Conservation (phyloP, 768 basidiomycete species). For the Tulasnella sp. region DNA sequence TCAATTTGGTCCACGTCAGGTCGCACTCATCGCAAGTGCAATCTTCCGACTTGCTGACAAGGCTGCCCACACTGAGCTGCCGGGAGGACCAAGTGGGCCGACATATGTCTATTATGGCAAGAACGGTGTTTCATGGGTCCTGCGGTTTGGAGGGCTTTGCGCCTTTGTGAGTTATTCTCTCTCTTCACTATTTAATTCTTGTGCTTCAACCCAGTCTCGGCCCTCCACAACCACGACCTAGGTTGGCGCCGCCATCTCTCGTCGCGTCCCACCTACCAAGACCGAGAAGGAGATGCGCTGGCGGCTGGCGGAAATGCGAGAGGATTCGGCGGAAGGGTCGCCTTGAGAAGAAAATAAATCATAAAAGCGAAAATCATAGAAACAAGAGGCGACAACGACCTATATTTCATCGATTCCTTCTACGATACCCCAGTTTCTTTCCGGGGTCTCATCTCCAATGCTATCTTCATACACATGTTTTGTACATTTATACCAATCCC, state of each 20-base stretch:
- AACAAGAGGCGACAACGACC: too few relatives aligned
- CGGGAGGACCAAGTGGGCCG: slow-evolving; percentile 28
- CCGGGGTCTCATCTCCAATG: too few relatives aligned
- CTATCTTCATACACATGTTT: too few relatives aligned
- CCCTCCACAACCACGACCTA: slow-evolving; percentile 19
- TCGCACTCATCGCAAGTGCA: slow-evolving; percentile 71
- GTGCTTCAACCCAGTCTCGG: neutral
- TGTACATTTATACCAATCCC: too few relatives aligned
- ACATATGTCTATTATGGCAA: slow-evolving; percentile 58
- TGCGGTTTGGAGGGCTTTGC: slow-evolving; percentile 84
- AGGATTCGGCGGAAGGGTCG: slow-evolving; percentile 36
- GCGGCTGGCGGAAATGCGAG: slow-evolving; percentile 66
- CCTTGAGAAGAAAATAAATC: too few relatives aligned
- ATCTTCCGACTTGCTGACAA: slow-evolving; percentile 80
- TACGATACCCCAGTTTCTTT: too few relatives aligned
- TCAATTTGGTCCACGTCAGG: slow-evolving; percentile 32
- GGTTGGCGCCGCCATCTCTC: slow-evolving; percentile 64
- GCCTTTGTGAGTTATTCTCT: slow-evolving; percentile 39
- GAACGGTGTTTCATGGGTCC: slow-evolving; percentile 86
- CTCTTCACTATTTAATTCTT: slow-evolving; percentile 2
- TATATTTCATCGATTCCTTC: too few relatives aligned
- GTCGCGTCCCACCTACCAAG: slow-evolving; percentile 76
- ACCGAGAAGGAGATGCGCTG: slow-evolving; percentile 86
- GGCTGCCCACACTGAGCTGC: slow-evolving; percentile 30
- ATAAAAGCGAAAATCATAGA: too few relatives aligned